These are phyloP conservation scores for Tolypocladium tundrense DNA, from an alignment of 2,329 filamentous ascomycete genomes.

Conservation along the genomic window DNA sequence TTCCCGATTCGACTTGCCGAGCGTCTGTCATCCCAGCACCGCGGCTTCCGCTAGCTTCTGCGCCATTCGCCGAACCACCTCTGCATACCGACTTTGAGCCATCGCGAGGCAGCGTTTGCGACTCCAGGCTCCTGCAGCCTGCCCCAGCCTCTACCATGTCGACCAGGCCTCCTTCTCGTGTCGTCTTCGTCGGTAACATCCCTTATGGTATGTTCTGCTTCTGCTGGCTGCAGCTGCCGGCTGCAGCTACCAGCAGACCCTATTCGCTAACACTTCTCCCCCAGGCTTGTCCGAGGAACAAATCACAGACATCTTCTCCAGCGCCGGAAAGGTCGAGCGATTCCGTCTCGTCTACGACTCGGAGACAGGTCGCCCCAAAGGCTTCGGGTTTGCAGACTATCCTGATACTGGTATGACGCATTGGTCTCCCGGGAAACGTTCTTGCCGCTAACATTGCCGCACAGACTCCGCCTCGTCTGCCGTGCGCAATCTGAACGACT, in stretches of 20 bases:
- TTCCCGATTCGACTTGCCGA: neutral
- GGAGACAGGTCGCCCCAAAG: slow-evolving; percentile 88
- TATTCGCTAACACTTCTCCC: slow-evolving; percentile 9
- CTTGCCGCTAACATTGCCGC: slow-evolving; percentile 13
- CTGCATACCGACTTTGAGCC: neutral
- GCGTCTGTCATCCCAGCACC: neutral
- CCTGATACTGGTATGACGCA: slow-evolving; percentile 63
- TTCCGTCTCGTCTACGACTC: slow-evolving; percentile 93
- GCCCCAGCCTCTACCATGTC: slow-evolving; percentile 38
- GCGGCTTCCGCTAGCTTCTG: neutral
- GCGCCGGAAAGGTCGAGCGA: slow-evolving; percentile 79
- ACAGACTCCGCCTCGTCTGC: slow-evolving; percentile 76
- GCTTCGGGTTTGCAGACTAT: slow-evolving; percentile 95
- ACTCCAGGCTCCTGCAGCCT: neutral
- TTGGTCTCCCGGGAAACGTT: neutral
- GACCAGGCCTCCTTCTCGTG: slow-evolving; percentile 64
- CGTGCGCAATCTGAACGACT: slow-evolving; percentile 89
- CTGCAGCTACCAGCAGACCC: neutral
- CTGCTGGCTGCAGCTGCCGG: neutral
- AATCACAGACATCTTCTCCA: slow-evolving; percentile 86
- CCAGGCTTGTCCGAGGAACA: slow-evolving; percentile 93
- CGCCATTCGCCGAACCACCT: neutral
- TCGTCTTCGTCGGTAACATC: slow-evolving; percentile 80
- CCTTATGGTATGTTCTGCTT: slow-evolving; percentile 54
- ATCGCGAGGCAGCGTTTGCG: neutral